phyloP scores from a whole-genome alignment of 1,139 yeast genomes.

The Geotrichum reessii region DNA sequence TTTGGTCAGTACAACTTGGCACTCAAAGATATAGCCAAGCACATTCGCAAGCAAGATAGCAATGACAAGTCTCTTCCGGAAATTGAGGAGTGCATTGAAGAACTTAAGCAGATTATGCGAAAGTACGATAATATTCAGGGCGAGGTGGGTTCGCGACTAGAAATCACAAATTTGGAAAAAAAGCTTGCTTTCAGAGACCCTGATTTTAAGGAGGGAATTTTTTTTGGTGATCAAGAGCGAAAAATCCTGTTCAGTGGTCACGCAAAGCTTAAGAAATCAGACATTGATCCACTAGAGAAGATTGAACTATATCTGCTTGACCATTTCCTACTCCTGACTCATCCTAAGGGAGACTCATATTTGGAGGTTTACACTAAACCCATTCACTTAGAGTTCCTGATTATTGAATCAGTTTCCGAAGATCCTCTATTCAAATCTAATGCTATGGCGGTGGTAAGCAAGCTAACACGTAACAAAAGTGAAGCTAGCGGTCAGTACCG shows the following conservation, averaged over 20 bases:
- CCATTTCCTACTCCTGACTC: slow-evolving; percentile 54
- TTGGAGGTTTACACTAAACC: slow-evolving; percentile 37
- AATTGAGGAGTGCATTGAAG: slow-evolving; percentile 10
- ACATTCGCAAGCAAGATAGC: slow-evolving; percentile 1
- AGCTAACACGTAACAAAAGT: slow-evolving; percentile 14
- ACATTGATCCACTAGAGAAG: slow-evolving; percentile 3
- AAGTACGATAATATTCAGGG: slow-evolving; percentile 14
- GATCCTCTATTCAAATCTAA: slow-evolving; percentile 33
- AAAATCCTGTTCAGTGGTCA: slow-evolving; percentile 14
- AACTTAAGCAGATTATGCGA: not conserved
- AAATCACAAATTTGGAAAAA: slow-evolving; percentile 9
- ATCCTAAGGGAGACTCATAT: slow-evolving; percentile 32
- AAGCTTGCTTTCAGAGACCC: slow-evolving; percentile 5
- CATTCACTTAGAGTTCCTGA: slow-evolving; percentile 39
- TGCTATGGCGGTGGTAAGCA: slow-evolving; percentile 10
- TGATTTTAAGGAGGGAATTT: slow-evolving; percentile 11
- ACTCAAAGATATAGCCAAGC: slow-evolving; percentile 1
- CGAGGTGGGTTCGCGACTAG: slow-evolving; percentile 5
- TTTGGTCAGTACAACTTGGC: slow-evolving; percentile 14
- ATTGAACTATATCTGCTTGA: slow-evolving; percentile 53
- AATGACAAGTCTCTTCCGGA: slow-evolving; percentile 8
- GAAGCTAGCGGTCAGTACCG: slow-evolving; percentile 4
- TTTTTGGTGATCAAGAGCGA: slow-evolving; percentile 8
- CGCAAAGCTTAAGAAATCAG: slow-evolving; percentile 7
- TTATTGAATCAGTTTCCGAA: slow-evolving; percentile 33